These are phyloP conservation scores for Sesbania bispinosa DNA, from an alignment of 306 rosid species.

Conservation along the genomic window DNA sequence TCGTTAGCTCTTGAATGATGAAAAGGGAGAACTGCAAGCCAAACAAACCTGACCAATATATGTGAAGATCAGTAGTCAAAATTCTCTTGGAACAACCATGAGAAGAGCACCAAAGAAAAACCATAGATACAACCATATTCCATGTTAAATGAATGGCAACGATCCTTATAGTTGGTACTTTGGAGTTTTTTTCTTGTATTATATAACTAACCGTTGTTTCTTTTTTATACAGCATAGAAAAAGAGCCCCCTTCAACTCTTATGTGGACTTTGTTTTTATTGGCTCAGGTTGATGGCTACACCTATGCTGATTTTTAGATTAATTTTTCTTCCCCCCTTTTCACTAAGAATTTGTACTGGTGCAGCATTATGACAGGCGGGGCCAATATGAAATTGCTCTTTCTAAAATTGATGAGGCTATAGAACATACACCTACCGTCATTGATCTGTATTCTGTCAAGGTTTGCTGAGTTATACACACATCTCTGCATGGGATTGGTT, in stretches of 20 bases:
- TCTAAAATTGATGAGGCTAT: constrained; percentile 87
- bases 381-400: constrained; percentile 71
- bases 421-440: constrained; percentile 90
- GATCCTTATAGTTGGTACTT: neutral
- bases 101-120: neutral
- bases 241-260: constrained; percentile 93
- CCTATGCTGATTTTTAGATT: neutral
- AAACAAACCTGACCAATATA: neutral
- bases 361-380: constrained; percentile 95
- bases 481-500: constrained; percentile 10
- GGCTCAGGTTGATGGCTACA: constrained; percentile 71
- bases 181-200: constrained; percentile 21
- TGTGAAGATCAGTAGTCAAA: neutral
- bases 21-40: neutral
- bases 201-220: constrained; percentile 4
- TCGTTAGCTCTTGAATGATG: constrained; percentile 1
- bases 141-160: neutral
- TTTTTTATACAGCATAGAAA: constrained; percentile 52
- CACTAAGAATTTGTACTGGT: constrained; percentile 31
- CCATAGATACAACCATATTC: neutral
- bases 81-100: neutral
- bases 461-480: constrained; percentile 36
- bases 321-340: neutral
- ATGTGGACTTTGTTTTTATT: constrained; percentile 89
- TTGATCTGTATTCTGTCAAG: constrained; percentile 94